A percentile compares a stretch with the other conserved stretches of the same genome.
These are phyloP conservation scores for Monilinia laxa DNA, from an alignment of 2,329 filamentous ascomycete species.

Conservation along the genomic window DNA sequence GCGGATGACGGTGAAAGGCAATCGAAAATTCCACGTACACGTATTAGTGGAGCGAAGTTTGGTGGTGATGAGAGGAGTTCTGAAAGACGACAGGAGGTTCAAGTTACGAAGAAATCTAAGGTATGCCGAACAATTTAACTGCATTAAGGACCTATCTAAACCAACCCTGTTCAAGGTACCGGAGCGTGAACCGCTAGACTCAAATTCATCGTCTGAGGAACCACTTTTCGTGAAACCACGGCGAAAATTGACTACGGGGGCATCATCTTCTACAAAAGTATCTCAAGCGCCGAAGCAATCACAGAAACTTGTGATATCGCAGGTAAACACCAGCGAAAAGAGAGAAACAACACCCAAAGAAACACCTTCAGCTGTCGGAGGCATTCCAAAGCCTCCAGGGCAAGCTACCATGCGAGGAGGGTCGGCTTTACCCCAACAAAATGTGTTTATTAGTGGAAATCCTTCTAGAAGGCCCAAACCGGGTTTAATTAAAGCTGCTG, in stretches of 20 bases:
- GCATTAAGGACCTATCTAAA: too few relatives aligned
- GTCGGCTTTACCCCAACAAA: conserved; percentile 25
- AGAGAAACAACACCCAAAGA: neutral
- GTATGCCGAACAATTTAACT: neutral
- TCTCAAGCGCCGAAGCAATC: neutral
- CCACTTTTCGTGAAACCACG: neutral
- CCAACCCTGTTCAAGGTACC: neutral
- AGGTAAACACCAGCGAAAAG: neutral
- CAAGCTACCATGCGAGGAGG: conserved; percentile 32
- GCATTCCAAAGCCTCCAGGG: conserved; percentile 5
- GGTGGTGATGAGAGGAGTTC: neutral
- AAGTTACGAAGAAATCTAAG: conserved; percentile 5
- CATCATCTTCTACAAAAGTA: neutral
- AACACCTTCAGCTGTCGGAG: neutral
- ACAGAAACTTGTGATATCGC: neutral
- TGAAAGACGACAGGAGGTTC: conserved; percentile 1
- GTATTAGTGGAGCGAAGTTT: too few relatives aligned
- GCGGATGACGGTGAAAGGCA: conserved; percentile 28
- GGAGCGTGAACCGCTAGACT: neutral
- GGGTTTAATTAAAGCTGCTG: conserved; percentile 34
- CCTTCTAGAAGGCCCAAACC: conserved; percentile 25
- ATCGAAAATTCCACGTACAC: conserved; percentile 15
- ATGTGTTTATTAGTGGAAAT: conserved; percentile 32
- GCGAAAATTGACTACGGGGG: neutral
- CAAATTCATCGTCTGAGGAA: conserved; percentile 18